These are phyloP conservation scores for Gliomastix tumulicola DNA, from an alignment of 2,329 filamentous ascomycete genomes.

Conservation along the genomic window DNA sequence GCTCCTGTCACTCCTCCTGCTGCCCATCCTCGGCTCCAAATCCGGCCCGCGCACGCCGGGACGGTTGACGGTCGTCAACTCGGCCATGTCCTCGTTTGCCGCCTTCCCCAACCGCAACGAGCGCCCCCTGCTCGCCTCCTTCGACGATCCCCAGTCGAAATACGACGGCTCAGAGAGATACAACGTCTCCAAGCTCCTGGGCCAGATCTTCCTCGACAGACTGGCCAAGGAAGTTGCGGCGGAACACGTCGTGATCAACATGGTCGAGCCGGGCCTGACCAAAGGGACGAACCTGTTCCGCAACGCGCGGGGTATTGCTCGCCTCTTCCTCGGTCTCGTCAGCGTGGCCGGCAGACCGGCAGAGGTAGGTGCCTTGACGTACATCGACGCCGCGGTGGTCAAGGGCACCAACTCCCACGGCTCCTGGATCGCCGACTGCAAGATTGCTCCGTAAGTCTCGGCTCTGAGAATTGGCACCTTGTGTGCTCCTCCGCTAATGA, in stretches of 20 bases:
- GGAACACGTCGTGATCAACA: constrained; percentile 25
- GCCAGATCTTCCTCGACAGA: constrained; percentile 25
- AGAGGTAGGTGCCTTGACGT: constrained; percentile 34
- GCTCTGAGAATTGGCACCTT: background rate
- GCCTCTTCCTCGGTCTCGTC: constrained; percentile 1
- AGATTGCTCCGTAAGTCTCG: constrained; percentile 32
- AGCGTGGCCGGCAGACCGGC: constrained; percentile 18
- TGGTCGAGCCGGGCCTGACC: constrained; percentile 23
- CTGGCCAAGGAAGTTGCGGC: constrained; percentile 24
- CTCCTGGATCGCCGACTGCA: constrained; percentile 40
- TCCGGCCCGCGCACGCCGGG: constrained; percentile 3
- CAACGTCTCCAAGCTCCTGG: constrained; percentile 19
- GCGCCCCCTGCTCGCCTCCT: constrained; percentile 17
- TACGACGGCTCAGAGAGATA: constrained; percentile 17
- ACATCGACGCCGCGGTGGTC: constrained; percentile 34
- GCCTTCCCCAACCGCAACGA: constrained; percentile 15
- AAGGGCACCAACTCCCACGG: constrained; percentile 44
- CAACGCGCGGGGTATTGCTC: constrained; percentile 3
- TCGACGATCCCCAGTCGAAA: constrained; percentile 19
- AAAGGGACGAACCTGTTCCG: constrained; percentile 15
- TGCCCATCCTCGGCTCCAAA: constrained; percentile 13
- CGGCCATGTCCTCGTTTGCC: constrained; percentile 14
- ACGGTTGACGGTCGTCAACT: constrained; percentile 19
- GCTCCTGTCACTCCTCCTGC: constrained; percentile 16
- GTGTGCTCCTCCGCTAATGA: background rate